A percentile compares a stretch with the other conserved stretches of the same genome.
These are phyloP conservation scores for Trichoderma asperelloides DNA, from an alignment of 495 filamentous ascomycete genomes.

Conservation along the genomic window DNA sequence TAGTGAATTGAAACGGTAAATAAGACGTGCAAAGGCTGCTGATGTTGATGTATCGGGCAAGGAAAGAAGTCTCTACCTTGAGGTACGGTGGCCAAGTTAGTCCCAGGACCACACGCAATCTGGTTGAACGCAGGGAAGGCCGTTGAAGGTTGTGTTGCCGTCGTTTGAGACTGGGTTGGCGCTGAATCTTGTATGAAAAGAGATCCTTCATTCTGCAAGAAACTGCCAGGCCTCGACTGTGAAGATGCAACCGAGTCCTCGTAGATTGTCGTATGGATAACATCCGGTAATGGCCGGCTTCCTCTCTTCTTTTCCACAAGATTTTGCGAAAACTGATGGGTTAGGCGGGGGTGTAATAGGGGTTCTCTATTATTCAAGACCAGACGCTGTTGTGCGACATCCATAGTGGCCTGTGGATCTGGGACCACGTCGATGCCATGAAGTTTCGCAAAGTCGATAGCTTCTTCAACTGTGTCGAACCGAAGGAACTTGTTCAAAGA, in stretches of 20 bases:
- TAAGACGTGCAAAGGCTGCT: not conserved
- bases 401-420: slow-evolving; percentile 10
- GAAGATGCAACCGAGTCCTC: slow-evolving; percentile 10
- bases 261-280: slow-evolving; percentile 28
- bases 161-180: not conserved
- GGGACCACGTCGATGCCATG: slow-evolving; percentile 54
- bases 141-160: not conserved
- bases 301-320: slow-evolving; percentile 35
- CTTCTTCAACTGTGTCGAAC: slow-evolving; percentile 67
- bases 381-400: not conserved
- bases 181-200: not conserved
- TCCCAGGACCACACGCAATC: not conserved
- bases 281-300: slow-evolving; percentile 21
- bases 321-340: slow-evolving; percentile 26
- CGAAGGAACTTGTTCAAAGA: slow-evolving; percentile 57
- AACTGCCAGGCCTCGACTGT: no score
- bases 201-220: not conserved
- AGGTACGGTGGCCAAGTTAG: not conserved
- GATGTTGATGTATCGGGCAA: not conserved
- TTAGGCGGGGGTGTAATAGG: slow-evolving; percentile 21
- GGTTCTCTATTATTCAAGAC: slow-evolving; percentile 11
- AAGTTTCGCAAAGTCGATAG: slow-evolving; percentile 56
- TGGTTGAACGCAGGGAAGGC: not conserved
- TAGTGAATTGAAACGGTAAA: not conserved
- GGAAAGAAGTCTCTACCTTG: not conserved